These are phyloP conservation scores for Starmerella potacharoeniae DNA, from an alignment of 805 yeast species.

Conservation along the genomic window DNA sequence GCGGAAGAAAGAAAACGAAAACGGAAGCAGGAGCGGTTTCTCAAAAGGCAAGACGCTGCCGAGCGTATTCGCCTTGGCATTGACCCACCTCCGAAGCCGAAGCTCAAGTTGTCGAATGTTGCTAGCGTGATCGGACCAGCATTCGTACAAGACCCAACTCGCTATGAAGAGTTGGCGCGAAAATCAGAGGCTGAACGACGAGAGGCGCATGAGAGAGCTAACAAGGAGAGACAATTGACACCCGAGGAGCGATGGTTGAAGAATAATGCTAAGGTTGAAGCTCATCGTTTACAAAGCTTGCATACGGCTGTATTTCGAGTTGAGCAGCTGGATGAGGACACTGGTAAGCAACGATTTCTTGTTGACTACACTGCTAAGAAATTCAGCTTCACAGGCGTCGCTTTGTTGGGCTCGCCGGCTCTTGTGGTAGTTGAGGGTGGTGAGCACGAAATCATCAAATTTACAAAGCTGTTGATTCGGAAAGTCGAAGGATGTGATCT, in stretches of 20 bases:
- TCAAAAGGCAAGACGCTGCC: conserved; percentile 55
- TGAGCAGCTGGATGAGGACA: conserved; percentile 35
- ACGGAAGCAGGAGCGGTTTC: conserved; percentile 57
- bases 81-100: conserved; percentile 81
- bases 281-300: conserved; percentile 43
- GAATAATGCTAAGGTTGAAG: conserved; percentile 34
- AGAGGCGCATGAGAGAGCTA: conserved; percentile 45
- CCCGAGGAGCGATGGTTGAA: conserved; percentile 49
- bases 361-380: conserved; percentile 75
- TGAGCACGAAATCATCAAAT: conserved; percentile 47
- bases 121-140: conserved; percentile 80
- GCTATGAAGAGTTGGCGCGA: conserved; percentile 61
- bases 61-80: conserved; percentile 70
- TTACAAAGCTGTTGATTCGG: conserved; percentile 47
- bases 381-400: conserved; percentile 49
- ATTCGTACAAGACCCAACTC: conserved; percentile 80
- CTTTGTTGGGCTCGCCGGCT: conserved; percentile 29
- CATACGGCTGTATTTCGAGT: conserved; percentile 47
- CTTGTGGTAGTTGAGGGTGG: conserved; percentile 71
- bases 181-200: conserved; percentile 56
- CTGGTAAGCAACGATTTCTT: conserved; percentile 24
- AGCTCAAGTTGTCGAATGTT: conserved; percentile 70
- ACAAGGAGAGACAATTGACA: conserved; percentile 50
- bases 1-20: conserved; percentile 57
- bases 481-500: conserved; percentile 31